Evolutionary conservation across 129 eudicot species (phyloP), one percentile per base, ranked within the genome.

Genomic region (Silybum marianum): DNA sequence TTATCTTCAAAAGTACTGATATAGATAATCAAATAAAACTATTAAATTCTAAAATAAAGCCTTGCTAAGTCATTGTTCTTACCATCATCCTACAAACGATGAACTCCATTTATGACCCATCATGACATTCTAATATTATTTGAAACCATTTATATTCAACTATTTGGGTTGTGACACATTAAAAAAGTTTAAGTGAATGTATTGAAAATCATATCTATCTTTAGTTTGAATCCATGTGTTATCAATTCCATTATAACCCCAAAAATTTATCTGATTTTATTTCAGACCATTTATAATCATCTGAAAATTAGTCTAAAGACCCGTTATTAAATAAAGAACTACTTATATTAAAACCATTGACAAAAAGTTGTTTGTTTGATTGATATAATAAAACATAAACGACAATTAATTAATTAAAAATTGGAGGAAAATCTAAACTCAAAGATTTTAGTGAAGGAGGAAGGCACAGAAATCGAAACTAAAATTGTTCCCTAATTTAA

Each of bases 381-480:
- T 9, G 4, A 71, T n/a, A n/a, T 7, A 8, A 34, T 25, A 9
- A 68, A 30, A 21, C 16, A 32, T 16, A 21, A 19, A 69, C 69
- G 46, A 82, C 8, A 38, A 76, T 40, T 51, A 70, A 36, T 34
- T 51, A 38, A 13, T 21, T 11, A 60, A 39, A 81, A n/a, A 38
- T 23, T 24, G 0, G 32, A 16, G 22, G 22, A 22, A 54, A 71
- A 83, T 76, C 69, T 77, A 11, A 77, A 39, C 78, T 32, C 74
- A 48, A 75, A 46, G 74, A 46, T 68, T 82, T 82, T 68, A 12
- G 75, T 81, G 62, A 51, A 74, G 66, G 72, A 66, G 22, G 8
- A 71, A 71, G 83, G 84, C 90, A 72, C 84, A 30, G 48, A 46
- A 34, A 60, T 75, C 88, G 72, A 74, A 70, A 69, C 74, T 44